Conservation (phyloP, 2,329 filamentous ascomycete genomes). For the Decorospora gaudefroyi region DNA sequence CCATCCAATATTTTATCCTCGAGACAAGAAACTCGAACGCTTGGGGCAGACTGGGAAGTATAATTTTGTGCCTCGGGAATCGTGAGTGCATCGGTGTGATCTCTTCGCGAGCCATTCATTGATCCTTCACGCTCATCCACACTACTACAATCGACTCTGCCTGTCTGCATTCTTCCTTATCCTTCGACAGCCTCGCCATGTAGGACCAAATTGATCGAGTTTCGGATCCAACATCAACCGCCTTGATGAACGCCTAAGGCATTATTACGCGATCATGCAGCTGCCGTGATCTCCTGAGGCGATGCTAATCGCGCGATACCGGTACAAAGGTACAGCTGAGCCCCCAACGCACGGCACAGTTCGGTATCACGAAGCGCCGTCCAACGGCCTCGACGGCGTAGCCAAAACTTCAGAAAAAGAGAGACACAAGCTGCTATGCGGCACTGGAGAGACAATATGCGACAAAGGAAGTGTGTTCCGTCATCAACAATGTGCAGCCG, state of each 20-base stretch:
- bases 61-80: no score
- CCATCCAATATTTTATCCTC: conserved; percentile 1
- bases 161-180: not conserved
- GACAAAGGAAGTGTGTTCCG: not conserved
- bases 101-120: no score
- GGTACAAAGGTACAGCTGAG: conserved; percentile 6
- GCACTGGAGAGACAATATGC: not conserved
- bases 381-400: conserved; percentile 1
- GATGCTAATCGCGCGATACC: not conserved
- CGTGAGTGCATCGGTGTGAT: no score
- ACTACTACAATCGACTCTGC: no score
- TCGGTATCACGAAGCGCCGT: conserved; percentile 8
- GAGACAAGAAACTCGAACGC: no score
- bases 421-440: not conserved
- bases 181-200: conserved; percentile 3
- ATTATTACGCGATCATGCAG: not conserved
- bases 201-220: not conserved
- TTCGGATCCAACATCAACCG: conserved; percentile 1
- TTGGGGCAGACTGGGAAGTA: no score
- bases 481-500: no score
- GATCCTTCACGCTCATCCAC: no score
- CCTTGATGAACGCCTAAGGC: conserved; percentile 5
- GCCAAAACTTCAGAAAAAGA: not conserved
- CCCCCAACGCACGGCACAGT: conserved; percentile 5
- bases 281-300: not conserved